Base-by-base conservation (phyloP, 805 yeast species). In the Candida broadrunensis region DNA sequence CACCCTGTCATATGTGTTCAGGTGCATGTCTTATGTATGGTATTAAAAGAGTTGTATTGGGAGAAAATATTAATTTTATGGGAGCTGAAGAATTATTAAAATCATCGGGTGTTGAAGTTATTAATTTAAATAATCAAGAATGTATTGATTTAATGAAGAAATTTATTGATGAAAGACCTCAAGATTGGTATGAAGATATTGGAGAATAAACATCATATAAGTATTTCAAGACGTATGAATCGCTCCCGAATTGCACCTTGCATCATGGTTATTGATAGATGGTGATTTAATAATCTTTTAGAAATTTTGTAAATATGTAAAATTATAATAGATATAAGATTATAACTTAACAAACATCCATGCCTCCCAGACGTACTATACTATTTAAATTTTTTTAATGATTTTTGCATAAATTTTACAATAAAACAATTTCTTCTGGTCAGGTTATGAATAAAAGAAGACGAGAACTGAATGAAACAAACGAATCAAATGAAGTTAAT, bases 1-100 rank as follows among this genome's bases (percentile, higher is more conserved):
- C 96, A 6, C 97, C 98, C 3, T 91, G 98, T 61, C 76, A 82
- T 50, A 91, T 91, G 97, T 91, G 98, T 61, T 79, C 93, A 4
- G 98, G 98, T 16, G 95, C 97, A 5, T 85, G 91, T 48, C 55
- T 91, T 38, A 71, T 91, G 73, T 91, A 89, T 65, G 96, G 96
- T 31, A 76, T 91, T 50, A 82, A 83, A 54, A 75, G 97, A 48
- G 84, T 88, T 32, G 97, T 91, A 0, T 54, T 89, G 61, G 97
- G 97, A 23, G 99, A 91, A 60, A 89, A 89, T 63, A 77, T 66
- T 41, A 91, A 84, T 23, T 91, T 85, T 52, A 50, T 73, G 25
- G 97, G 97, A 11, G 95, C 87, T 20, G 97, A 91, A 60, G 85
- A 81, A 33, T 80, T 81, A 60, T 71, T 91, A 52, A 58, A 61